These are phyloP conservation scores for Boletus rex-veris DNA, from an alignment of 768 basidiomycete genomes.

Conservation along the genomic window DNA sequence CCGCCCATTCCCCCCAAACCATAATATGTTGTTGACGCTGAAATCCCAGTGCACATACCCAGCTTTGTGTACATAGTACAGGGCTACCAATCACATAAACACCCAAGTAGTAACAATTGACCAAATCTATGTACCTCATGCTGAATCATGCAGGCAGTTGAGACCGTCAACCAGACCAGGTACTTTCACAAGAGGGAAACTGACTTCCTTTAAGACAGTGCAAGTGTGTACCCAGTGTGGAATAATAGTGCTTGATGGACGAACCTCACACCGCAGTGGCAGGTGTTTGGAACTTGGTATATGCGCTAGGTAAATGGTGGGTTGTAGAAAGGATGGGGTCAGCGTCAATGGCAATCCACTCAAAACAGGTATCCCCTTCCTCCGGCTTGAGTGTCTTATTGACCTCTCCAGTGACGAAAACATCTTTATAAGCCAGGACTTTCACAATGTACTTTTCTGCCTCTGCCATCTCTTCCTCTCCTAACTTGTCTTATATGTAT, in stretches of 20 bases:
- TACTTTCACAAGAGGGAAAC: not conserved
- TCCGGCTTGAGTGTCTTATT: not conserved
- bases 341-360: not conserved
- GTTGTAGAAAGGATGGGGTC: not conserved
- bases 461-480: not conserved
- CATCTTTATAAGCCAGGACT: not conserved
- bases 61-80: not conserved
- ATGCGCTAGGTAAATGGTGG: not conserved
- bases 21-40: not conserved
- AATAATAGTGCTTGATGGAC: not conserved
- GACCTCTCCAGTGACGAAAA: too few relatives aligned
- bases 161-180: not conserved
- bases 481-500: not conserved
- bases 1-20: not conserved
- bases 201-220: not conserved
- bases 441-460: not conserved
- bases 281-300: not conserved
- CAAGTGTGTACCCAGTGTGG: not conserved
- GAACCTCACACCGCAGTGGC: too few relatives aligned
- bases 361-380: too few relatives aligned
- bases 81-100: not conserved
- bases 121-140: not conserved
- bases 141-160: not conserved
- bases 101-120: too few relatives aligned
- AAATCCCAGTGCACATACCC: not conserved